Conservation (phyloP, 2,329 filamentous ascomycete genomes). For the Epichloe bromicola region DNA sequence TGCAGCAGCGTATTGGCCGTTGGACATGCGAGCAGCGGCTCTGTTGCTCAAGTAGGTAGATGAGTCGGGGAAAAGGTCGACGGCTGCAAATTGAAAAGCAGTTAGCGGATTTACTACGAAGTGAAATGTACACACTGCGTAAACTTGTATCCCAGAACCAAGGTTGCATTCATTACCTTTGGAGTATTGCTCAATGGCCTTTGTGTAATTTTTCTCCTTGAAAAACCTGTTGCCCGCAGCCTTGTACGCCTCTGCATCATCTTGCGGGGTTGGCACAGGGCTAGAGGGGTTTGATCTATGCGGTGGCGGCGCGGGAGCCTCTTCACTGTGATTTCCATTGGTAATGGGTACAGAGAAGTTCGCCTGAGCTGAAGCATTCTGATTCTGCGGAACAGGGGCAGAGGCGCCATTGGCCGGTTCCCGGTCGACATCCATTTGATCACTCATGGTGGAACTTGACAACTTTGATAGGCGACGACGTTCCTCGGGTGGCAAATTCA, state of each 20-base stretch:
- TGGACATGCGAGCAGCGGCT: slow-evolving; percentile 86
- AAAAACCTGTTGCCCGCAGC: slow-evolving; percentile 90
- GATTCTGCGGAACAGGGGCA: slow-evolving; percentile 33
- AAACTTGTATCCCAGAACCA: not conserved
- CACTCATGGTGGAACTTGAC: slow-evolving; percentile 43
- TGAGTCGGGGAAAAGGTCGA: slow-evolving; percentile 74
- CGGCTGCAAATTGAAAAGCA: slow-evolving; percentile 40
- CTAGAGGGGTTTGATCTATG: slow-evolving; percentile 53
- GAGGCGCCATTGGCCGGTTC: slow-evolving; percentile 41
- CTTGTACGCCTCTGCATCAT: slow-evolving; percentile 88
- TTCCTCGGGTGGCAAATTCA: slow-evolving; percentile 85
- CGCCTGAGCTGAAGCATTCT: slow-evolving; percentile 26
- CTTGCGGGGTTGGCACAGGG: slow-evolving; percentile 39
- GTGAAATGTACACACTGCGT: not conserved
- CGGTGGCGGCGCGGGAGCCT: slow-evolving; percentile 54
- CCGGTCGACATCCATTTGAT: slow-evolving; percentile 66
- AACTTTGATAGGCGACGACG: slow-evolving; percentile 61
- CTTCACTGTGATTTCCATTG: slow-evolving; percentile 28
- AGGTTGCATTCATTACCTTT: slow-evolving; percentile 51
- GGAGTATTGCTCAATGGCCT: slow-evolving; percentile 84
- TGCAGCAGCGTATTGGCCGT: slow-evolving; percentile 63
- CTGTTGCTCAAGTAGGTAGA: slow-evolving; percentile 90
- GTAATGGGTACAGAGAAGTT: slow-evolving; percentile 42
- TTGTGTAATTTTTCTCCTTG: slow-evolving; percentile 81
- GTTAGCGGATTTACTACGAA: not conserved